Evolutionary conservation across 371 early-diverging fungal genomes (phyloP), one percentile per base, ranked within the genome.

Genomic region (Mortierella sp.): DNA sequence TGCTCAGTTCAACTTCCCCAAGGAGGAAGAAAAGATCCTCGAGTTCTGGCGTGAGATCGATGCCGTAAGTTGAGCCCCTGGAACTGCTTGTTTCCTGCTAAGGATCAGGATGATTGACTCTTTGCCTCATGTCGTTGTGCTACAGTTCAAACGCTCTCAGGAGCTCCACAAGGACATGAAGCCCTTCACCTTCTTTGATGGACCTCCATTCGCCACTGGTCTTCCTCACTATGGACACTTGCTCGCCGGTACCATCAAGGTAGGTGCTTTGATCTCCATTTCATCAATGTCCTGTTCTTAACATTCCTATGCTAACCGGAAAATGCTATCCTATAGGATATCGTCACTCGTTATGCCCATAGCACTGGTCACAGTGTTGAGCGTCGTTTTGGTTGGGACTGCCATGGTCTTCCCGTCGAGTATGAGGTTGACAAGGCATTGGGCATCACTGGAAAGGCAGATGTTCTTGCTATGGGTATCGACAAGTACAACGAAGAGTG

Each of bases 151-250:
- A 71, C 94, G 93, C 19, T 94, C 95, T 14, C 78, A 96, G 58
- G 91, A 96, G 80, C 89, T 98, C n/a, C 94, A 96, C 63, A 90
- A 96, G 81, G 95, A 94, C 61, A 90, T 90, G 71, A 89, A 91
- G 63, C 88, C 89, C 6, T 98, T 88, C 74, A 87, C 95, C 25
- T 99, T 99, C 85, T 99, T 97, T 82, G 99, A 99, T 82, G 99
- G 99, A 14, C 99, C 99, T 48, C 99, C 99, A 25, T 99, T 99
- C 82, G 99, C 99, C 54, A 99, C 99, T 17, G 99, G 99, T 51
- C 89, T 99, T 70, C 99, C 99, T 47, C 99, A 99, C 82, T 99
- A 99, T 81, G 99, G 99, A 52, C 99, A 99, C 78, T 90, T 99
- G 87, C 90, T 99, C 22, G 96, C 98, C 43, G 99, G 99, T 71